These are phyloP conservation scores for Saccharomyces hybrid DNA, from an alignment of 1,139 yeast species.

Conservation along the genomic window DNA sequence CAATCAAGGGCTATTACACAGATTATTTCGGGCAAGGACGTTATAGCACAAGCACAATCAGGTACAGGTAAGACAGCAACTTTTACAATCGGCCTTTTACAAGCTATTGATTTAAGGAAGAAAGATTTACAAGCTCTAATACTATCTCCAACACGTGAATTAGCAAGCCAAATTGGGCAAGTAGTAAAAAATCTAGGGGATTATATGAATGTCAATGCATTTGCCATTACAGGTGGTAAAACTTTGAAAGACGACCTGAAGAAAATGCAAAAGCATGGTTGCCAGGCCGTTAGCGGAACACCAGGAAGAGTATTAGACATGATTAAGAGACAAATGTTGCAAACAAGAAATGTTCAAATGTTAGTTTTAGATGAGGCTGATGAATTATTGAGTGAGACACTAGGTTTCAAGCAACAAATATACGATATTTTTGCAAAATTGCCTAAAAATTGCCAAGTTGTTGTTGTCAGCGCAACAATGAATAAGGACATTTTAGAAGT, in stretches of 20 bases:
- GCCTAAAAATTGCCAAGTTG: constrained; percentile 82
- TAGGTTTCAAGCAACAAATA: constrained; percentile 86
- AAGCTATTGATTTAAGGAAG: constrained; percentile 61
- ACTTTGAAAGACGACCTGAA: constrained; percentile 75
- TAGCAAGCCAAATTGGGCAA: constrained; percentile 81
- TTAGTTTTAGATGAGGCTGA: constrained; percentile 92
- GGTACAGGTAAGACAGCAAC: constrained; percentile 99
- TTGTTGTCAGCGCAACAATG: constrained; percentile 89
- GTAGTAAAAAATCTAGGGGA: constrained; percentile 83
- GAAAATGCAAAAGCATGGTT: constrained; percentile 58
- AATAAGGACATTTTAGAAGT: constrained; percentile 79
- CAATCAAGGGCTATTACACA: constrained; percentile 93
- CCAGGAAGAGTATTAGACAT: constrained; percentile 92
- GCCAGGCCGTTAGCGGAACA: constrained; percentile 92
- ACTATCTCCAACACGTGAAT: constrained; percentile 91
- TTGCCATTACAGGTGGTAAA: constrained; percentile 93
- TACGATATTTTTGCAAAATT: constrained; percentile 77
- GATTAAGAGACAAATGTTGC: constrained; percentile 66
- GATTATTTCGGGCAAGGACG: constrained; percentile 83
- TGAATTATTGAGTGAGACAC: constrained; percentile 64
- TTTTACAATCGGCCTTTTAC: constrained; percentile 84
- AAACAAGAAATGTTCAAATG: constrained; percentile 69
- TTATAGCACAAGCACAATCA: constrained; percentile 95
- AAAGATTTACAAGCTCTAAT: constrained; percentile 72
- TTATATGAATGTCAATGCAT: constrained; percentile 74